Percentiles rank a stretch among this genome's conserved stretches.
Evolutionary conservation across 2,329 filamentous ascomycete genomes (phyloP).

Genomic region (Ophiostoma sp.): DNA sequence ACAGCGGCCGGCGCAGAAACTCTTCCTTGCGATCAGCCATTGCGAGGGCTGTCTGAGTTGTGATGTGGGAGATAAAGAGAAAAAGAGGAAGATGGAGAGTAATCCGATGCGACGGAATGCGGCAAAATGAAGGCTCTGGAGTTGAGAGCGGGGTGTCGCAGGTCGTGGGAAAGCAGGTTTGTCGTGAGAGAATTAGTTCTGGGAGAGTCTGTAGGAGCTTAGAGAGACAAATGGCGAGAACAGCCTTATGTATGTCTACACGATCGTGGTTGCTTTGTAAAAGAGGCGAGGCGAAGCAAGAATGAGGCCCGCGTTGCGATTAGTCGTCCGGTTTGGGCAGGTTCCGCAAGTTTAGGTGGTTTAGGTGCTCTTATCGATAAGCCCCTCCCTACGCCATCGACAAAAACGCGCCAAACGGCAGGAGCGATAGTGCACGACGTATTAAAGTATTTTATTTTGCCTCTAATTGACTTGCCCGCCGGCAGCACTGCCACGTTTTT

Average conservation of each 20-base stretch:
- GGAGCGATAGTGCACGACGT: neutral
- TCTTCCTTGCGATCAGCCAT: constrained; percentile 41
- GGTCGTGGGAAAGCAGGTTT: neutral
- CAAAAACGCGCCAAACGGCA: neutral
- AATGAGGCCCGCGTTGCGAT: neutral
- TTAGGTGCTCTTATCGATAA: constrained; percentile 24
- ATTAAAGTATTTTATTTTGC: neutral
- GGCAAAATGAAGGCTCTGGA: neutral
- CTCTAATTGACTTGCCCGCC: neutral
- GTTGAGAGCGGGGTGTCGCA: neutral
- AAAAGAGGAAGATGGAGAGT: neutral
- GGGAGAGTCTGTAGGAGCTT: neutral
- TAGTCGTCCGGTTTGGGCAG: neutral
- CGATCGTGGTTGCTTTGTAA: neutral
- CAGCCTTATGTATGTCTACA: neutral
- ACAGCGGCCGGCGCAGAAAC: constrained; percentile 53
- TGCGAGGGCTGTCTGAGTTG: neutral
- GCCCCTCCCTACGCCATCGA: constrained; percentile 13
- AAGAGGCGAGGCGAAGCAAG: constrained; percentile 7
- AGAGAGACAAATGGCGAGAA: neutral
- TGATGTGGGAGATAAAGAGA: neutral
- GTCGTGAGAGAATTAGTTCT: neutral
- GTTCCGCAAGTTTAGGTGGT: neutral
- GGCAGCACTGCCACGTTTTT: constrained; percentile 18
- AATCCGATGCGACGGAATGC: neutral